Base-by-base conservation (phyloP, 495 filamentous ascomycete species). In the Penicillium silybi region DNA sequence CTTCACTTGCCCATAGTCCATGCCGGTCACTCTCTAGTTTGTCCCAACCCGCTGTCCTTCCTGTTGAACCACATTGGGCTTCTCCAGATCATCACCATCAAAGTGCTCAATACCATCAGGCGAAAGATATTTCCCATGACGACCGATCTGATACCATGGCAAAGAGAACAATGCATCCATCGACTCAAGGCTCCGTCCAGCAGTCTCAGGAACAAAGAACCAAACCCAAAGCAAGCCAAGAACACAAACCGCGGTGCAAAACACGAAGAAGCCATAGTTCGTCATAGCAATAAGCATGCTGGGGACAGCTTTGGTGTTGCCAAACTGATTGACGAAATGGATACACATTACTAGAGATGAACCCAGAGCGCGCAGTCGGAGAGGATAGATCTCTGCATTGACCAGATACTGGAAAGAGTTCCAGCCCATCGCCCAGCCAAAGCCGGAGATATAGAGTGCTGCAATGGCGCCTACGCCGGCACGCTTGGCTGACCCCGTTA, bases 391-490 rank as follows among this genome's bases (percentile, higher is more conserved):
- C 66, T 89, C 85, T 0, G 82, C 78, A 45, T 79, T 85, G 46
- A 88, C 72, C 1, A 88, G 71, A 58, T 86, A 89, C 54, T 85
- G 85, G 56, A 87, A 82, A 1, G 69, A 72, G 53, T 85, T 86
- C 82, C 82, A 87, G 9, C 84, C 83, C 18, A 86, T 61, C 0
- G 83, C 82, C 81, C 83, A 88, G 2, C 84, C 81, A 37, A 77
- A 60, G 3, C 80, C 80, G 0, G 71, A 75, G 17, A 85, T 18
- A 49, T 80, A 85, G 25, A 85, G 80, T 59, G 78, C 75, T 19
- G 74, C 74, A 41, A 85, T 76, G 5, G 76, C 80, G 34, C 64
- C 80, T 23, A 72, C 68, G 39, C 71, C 65, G 29, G 49, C 66
- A 6, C 52, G 47, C 7, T 59, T 5, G 0, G 62, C 48, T 10